Percentiles rank a stretch among this genome's conserved stretches.
These are phyloP conservation scores for Tylopilus sp. DNA, from an alignment of 1,284 basidiomycete genomes.

Conservation along the genomic window DNA sequence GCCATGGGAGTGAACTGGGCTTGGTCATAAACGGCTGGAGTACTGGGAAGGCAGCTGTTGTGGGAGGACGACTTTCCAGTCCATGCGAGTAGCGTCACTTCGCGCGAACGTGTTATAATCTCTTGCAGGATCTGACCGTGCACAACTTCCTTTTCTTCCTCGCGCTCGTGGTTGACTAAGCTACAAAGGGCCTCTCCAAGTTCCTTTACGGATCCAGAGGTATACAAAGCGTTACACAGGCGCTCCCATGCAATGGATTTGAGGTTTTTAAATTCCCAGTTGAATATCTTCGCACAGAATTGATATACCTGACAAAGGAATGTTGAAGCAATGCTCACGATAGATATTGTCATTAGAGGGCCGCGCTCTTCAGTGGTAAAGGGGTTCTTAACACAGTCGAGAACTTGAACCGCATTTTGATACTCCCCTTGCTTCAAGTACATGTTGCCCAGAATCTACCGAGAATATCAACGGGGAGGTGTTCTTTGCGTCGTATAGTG, in stretches of 20 bases:
- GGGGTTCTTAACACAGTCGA: background rate
- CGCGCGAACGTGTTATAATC: background rate
- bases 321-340: background rate
- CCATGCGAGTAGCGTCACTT: slow-evolving; percentile 3
- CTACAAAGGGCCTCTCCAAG: background rate
- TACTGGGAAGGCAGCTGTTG: slow-evolving; percentile 9
- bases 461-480: background rate
- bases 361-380: background rate
- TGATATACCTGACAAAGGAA: background rate
- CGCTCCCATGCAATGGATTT: background rate
- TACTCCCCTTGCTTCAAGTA: background rate
- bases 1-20: too few species aligned
- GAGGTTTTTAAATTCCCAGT: slow-evolving; percentile 6
- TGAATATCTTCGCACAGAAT: slow-evolving; percentile 1
- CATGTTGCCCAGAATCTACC: background rate
- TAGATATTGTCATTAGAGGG: slow-evolving; percentile 6
- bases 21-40: background rate
- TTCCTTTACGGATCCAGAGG: background rate
- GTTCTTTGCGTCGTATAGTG: background rate
- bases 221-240: slow-evolving; percentile 1
- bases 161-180: background rate
- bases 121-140: slow-evolving; percentile 1
- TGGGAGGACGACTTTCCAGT: slow-evolving; percentile 2
- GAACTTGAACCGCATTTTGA: background rate
- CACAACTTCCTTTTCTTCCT: background rate